Evolutionary conservation across 169 alveolate genomes (phyloP), one percentile per base, ranked within the genome.

Genomic region (Amoebophrya sp.): DNA sequence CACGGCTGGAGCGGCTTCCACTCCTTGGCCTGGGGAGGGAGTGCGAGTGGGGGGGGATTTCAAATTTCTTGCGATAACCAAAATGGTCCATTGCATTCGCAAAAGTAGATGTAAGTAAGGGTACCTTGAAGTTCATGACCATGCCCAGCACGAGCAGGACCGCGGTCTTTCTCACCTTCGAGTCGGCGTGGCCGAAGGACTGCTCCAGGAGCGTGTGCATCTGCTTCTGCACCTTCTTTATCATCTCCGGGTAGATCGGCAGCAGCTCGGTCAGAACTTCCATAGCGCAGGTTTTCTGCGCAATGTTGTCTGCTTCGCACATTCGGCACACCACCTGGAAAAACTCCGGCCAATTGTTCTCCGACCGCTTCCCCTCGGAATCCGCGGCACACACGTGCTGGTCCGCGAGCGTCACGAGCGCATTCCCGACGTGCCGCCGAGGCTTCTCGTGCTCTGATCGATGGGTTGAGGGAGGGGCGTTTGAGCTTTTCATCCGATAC

Each of bases 1-100:
- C 78, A 58, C 29, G 78, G 78, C 34, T 58, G 78, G 78, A 58
- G 78, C 7, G 78, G 78, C 78, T 58, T 58, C 78, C 78, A 58
- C 38, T 58, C 78, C 78, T 58, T 58, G 0, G 78, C 78, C 78
- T 42, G 48, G 48, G 48, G 48, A 42, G 4, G 4, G 48, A 42
- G 48, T 42, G n/a, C n/a, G n/a, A n/a, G n/a, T n/a, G n/a, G n/a
- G n/a, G n/a, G n/a, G n/a, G n/a, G n/a, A n/a, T n/a, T n/a, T n/a
- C n/a, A n/a, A n/a, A n/a, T n/a, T n/a, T n/a, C n/a, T n/a, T n/a
- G n/a, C n/a, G n/a, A n/a, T n/a, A n/a, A n/a, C n/a, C n/a, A n/a
- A n/a, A n/a, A n/a, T n/a, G n/a, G n/a, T n/a, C n/a, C 48, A 42
- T 42, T 7, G 4, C 48, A 42, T 42, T 7, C 48, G 48, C 48